A percentile compares a stretch with the other conserved stretches of the same genome.
phyloP scores from a whole-genome alignment of 1,284 basidiomycete genomes.

The Psilocybe mexicana region DNA sequence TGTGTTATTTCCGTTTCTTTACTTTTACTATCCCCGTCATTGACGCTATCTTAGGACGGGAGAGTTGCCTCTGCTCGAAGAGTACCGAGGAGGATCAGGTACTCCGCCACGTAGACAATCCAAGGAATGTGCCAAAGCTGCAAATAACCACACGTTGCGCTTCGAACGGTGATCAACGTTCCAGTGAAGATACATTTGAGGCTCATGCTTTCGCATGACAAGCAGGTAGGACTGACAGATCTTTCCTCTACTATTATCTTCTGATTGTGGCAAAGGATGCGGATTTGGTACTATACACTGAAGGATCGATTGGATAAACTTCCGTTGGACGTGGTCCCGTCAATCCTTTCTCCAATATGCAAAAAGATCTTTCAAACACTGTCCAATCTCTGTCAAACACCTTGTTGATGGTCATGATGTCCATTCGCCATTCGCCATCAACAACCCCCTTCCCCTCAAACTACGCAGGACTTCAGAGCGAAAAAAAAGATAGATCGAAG shows the following conservation, averaged over 20 bases:
- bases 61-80: neutral
- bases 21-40: neutral
- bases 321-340: neutral
- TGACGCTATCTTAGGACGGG: neutral
- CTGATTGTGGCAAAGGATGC: neutral
- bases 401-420: constrained; percentile 1
- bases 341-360: neutral
- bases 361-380: neutral
- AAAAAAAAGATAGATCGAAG: constrained; percentile 5
- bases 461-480: constrained; percentile 5
- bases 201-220: neutral
- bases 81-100: neutral
- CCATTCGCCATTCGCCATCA: constrained; percentile 3
- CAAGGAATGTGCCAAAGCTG: neutral
- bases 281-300: neutral
- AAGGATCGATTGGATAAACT: neutral
- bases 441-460: constrained; percentile 15
- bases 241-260: neutral
- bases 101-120: constrained; percentile 1
- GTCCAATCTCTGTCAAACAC: constrained; percentile 4
- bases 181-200: neutral
- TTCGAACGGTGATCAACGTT: neutral
- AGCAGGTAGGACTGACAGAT: constrained; percentile 1
- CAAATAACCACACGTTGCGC: neutral
- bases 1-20: constrained; percentile 5